Conservation (phyloP, 306 rosid species). For the Purshia tridentata region DNA sequence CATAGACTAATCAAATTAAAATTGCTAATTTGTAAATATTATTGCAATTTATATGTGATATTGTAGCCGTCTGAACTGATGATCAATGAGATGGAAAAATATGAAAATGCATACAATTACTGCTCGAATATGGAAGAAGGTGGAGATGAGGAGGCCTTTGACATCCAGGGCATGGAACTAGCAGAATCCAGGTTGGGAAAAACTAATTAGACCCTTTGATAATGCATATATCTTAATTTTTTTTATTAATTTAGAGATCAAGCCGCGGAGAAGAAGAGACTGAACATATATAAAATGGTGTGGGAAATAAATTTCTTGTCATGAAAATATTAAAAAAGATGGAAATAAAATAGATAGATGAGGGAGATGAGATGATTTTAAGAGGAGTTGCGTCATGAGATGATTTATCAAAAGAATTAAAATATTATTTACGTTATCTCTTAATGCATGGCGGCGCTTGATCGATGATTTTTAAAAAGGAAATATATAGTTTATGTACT, state of each 20-base stretch:
- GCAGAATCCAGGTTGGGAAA: conserved; percentile 1
- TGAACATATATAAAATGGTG: not conserved
- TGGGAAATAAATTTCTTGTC: too few species aligned
- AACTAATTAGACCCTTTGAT: not conserved
- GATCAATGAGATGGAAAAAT: not conserved
- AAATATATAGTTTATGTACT: too few species aligned
- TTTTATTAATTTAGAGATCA: not conserved
- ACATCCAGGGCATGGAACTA: conserved; percentile 9
- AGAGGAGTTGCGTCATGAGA: too few species aligned
- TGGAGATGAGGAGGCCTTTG: conserved; percentile 5
- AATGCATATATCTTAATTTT: not conserved
- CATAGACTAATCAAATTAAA: too few species aligned
- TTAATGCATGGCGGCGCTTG: too few species aligned
- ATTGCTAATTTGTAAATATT: too few species aligned
- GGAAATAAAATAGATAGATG: too few species aligned
- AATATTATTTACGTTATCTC: too few species aligned
- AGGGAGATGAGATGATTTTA: too few species aligned
- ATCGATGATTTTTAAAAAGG: too few species aligned
- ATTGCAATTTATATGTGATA: not conserved
- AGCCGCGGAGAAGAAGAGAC: not conserved
- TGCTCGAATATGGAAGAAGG: conserved; percentile 10
- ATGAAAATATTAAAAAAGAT: too few species aligned
- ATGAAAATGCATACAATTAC: conserved; percentile 1
- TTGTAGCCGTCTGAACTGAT: not conserved
- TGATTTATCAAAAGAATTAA: too few species aligned